Evolutionary conservation across 139 green algal genomes (phyloP).

Genomic region (Eudorina sp.): DNA sequence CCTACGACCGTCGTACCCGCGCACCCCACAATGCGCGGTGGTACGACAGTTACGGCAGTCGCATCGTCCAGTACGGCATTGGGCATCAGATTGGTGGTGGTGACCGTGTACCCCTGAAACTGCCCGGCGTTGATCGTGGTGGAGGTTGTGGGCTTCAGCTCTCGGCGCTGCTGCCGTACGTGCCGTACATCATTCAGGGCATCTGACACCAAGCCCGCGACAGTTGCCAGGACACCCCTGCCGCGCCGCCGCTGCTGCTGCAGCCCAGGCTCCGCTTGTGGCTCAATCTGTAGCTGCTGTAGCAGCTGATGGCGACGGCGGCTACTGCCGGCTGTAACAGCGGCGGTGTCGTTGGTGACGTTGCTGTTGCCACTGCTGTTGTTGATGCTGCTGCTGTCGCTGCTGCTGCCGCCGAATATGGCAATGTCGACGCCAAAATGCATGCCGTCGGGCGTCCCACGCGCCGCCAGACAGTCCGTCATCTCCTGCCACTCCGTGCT

Average conservation of each 20-base stretch:
- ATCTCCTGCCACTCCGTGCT: background rate
- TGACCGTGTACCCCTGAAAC: background rate
- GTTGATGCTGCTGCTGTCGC: no score
- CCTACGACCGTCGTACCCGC: background rate
- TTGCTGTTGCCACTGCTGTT: background rate
- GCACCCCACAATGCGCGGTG: background rate
- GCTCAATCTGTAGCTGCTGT: no score
- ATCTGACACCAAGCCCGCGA: no score
- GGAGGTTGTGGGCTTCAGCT: background rate
- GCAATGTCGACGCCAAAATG: background rate
- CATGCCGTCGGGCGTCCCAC: background rate
- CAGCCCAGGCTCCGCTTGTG: no score
- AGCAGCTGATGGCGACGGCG: background rate
- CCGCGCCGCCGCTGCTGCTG: background rate
- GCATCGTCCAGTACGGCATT: background rate
- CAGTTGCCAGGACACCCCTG: background rate
- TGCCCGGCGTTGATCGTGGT: background rate
- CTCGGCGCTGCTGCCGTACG: background rate
- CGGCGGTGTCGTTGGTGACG: no score
- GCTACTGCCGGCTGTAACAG: no score
- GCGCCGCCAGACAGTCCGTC: background rate
- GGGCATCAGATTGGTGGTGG: no score
- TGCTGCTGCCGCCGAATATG: background rate
- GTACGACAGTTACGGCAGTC: background rate
- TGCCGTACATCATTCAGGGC: no score